Base-by-base conservation (phyloP, 352 stramenopile species). In the Thraustochytrium striatum region DNA sequence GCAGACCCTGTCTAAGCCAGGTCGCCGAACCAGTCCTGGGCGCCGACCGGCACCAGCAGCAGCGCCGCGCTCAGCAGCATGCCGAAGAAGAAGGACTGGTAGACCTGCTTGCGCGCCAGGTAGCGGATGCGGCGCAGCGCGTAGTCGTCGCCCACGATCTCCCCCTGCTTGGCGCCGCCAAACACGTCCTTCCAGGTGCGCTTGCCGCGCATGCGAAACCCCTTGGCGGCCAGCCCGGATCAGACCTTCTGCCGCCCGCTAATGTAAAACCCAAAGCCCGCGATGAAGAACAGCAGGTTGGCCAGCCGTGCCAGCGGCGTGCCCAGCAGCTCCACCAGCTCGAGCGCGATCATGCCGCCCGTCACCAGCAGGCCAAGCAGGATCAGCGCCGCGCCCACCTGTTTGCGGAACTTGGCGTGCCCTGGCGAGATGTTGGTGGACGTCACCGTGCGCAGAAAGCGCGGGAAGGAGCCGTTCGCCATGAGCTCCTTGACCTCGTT, bases 11-110 rank as follows among this genome's bases (percentile, higher is more conserved):
- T 61, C 25, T 61, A 36, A 19, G 7, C 7, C 5, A 61, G 53
- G 53, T 36, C 25, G 32, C 25, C 36, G 35, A 70, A 70, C 59
- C 59, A 70, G 59, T 70, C 36, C 35, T 70, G 50, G 21, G 59
- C 59, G 11, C 59, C 59, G 25, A 70, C 35, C 8, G 59, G 59
- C 8, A 70, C 5, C 21, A 70, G 21, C 0, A 70, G 59, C 1
- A 70, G 25, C 25, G 30, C 59, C 8, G 53, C 35, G 2, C 35
- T 36, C 0, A 52, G 3, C 5, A 70, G 9, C 9, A 38, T 70
- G n/a, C n/a, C 59, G 25, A 38, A 70, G 13, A 35, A 33, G 9
- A 70, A 13, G 8, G 59, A 25, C 59, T 53, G 16, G 16, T 53
- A 50, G 41, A 44, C 53, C 59, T 70, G 59, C 59, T 8, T 52